Percentiles rank a stretch among this genome's conserved stretches.
Conservation (phyloP, 805 yeast genomes). For the Wickerhamomyces subpelliculosus region DNA sequence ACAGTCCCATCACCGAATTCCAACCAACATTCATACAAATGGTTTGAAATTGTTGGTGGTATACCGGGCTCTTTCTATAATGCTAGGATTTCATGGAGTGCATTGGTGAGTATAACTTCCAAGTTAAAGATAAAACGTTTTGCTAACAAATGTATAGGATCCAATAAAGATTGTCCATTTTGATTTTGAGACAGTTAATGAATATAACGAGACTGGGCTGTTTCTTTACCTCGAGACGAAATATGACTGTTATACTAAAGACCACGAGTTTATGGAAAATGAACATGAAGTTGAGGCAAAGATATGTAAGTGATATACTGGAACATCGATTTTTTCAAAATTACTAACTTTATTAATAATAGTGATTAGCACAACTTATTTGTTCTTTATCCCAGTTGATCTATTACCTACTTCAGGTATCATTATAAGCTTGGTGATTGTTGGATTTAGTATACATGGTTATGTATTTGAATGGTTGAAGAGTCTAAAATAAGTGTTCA, state of each 20-base stretch:
- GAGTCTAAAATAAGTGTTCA: too few species aligned
- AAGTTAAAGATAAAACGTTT: not conserved
- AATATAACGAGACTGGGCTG: not conserved
- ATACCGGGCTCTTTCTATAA: not conserved
- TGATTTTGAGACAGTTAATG: not conserved
- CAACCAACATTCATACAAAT: not conserved
- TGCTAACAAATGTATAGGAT: not conserved
- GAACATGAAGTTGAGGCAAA: not conserved
- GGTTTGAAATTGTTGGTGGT: not conserved
- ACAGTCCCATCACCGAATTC: not conserved
- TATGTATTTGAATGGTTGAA: not conserved
- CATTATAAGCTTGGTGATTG: not conserved
- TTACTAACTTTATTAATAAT: not conserved
- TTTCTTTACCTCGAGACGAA: not conserved
- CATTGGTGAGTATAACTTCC: not conserved
- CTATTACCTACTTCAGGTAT: not conserved
- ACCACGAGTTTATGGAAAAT: not conserved
- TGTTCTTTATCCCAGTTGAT: not conserved
- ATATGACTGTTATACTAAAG: not conserved
- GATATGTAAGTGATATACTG: not conserved
- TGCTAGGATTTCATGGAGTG: constrained; percentile 1
- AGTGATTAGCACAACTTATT: not conserved
- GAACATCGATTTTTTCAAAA: not conserved
- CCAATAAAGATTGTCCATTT: not conserved
- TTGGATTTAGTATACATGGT: not conserved